phyloP scores from a whole-genome alignment of 768 basidiomycete species.

The Rhizopogon salebrosus region DNA sequence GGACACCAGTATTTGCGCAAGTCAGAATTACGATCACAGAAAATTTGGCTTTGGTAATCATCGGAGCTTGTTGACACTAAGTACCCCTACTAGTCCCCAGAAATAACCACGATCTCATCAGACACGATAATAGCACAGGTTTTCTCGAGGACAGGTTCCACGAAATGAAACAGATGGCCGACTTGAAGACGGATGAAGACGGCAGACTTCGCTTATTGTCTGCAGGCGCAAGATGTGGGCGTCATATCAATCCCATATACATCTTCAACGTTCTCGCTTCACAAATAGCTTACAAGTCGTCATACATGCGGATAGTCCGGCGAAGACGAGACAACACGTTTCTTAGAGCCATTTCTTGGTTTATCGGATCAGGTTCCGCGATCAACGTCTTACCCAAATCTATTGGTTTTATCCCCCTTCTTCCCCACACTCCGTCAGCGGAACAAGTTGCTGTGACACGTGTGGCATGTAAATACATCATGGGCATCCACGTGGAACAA shows the following conservation, averaged over 20 bases:
- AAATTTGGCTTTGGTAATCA: too few species aligned
- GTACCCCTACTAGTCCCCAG: too few species aligned
- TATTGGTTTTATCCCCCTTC: slow-evolving; percentile 2
- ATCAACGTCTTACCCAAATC: slow-evolving; percentile 8
- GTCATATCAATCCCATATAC: neutral
- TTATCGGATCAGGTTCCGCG: slow-evolving; percentile 16
- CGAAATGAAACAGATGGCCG: slow-evolving; percentile 1
- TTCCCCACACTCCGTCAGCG: slow-evolving; percentile 17
- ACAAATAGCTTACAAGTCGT: neutral
- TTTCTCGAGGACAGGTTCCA: neutral
- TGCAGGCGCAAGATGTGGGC: neutral
- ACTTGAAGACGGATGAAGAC: slow-evolving; percentile 6
- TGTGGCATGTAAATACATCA: slow-evolving; percentile 1
- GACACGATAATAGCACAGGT: neutral
- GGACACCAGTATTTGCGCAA: too few species aligned
- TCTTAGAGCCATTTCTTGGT: slow-evolving; percentile 5
- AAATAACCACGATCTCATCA: neutral
- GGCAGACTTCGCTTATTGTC: slow-evolving; percentile 7
- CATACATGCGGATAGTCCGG: slow-evolving; percentile 6
- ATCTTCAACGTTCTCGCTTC: neutral
- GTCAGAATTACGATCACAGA: too few species aligned
- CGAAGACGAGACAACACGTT: slow-evolving; percentile 6
- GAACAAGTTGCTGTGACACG: slow-evolving; percentile 8
- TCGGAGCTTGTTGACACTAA: too few species aligned
- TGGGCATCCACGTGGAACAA: slow-evolving; percentile 6